Base-by-base conservation (phyloP, 2,329 filamentous ascomycete genomes). In the Aaosphaeria pasadenensis region DNA sequence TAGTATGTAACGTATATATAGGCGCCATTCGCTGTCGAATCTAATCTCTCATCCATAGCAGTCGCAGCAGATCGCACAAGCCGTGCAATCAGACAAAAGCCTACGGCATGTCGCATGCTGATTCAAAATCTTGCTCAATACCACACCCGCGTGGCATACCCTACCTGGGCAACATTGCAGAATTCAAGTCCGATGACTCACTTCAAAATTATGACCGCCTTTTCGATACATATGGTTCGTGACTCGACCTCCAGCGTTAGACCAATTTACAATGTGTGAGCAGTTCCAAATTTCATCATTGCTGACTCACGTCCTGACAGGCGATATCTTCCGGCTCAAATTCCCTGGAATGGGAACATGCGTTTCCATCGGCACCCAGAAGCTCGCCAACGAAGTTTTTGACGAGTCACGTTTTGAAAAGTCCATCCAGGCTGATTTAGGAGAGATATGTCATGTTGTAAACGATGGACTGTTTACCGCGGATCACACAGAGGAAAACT, bases 101-200 rank as follows among this genome's bases (percentile, higher is more conserved):
- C n/a, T n/a, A n/a, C n/a, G n/a, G n/a, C 33, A 36, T 36, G 33
- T 9, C 17, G 17, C 17, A 3, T 24, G 17, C 17, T 24, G 3
- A 24, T 24, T 24, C 17, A 24, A 24, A 24, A 24, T 24, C 17
- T n/a, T 55, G 61, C 17, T 74, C 78, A 2, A 86, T 89, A 45
- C 85, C 86, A 1, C 78, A 81, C 42, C 86, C 86, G 29, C 76
- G 76, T 46, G 83, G 82, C 3, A 71, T 86, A 47, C 86, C 85
- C 1, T 65, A 89, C 29, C 52, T 89, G 28, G 86, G 87, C 30
- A 87, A 89, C 56, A 62, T 86, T 30, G 71, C 73, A 46, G 83
- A 87, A 53, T 77, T 91, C 52, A 80, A 86, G 48, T 67, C 76
- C 0, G 77, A 79, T n/a, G 74, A 79, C 24, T 81, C 85, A 0